Conservation (phyloP, 106 monocot species). For the Gastrodia elata region DNA sequence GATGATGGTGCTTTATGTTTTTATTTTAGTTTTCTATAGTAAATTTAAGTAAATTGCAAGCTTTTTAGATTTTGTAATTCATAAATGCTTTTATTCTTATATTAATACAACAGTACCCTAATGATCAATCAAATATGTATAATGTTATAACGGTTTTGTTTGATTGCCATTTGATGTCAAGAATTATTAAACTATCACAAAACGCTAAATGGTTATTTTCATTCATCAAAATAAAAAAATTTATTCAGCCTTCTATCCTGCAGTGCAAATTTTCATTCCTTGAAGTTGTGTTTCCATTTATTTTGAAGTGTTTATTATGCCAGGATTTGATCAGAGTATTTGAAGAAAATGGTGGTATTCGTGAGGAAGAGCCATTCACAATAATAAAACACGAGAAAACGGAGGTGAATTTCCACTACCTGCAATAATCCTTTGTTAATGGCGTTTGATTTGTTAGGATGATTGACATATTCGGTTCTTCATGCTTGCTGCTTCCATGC, state of each 20-base stretch:
- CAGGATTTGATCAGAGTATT: constrained; percentile 65
- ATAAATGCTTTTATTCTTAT: not conserved
- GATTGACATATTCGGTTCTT: not conserved
- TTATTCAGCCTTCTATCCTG: not conserved
- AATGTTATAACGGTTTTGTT: not conserved
- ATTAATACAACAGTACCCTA: not conserved
- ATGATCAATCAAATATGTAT: not conserved
- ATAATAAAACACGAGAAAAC: constrained; percentile 19
- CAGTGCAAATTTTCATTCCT: not conserved
- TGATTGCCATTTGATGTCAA: not conserved
- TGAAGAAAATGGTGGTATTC: constrained; percentile 35
- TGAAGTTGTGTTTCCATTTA: not conserved
- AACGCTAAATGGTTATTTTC: not conserved
- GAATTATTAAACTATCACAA: not conserved
- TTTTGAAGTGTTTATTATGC: not conserved
- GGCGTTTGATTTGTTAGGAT: not conserved
- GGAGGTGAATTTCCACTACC: constrained; percentile 28
- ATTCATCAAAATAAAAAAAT: not conserved
- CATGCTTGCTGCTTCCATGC: not conserved
- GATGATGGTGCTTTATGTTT: not conserved
- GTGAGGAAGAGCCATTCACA: constrained; percentile 66
- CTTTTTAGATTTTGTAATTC: not conserved
- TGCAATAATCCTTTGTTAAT: constrained; percentile 1
- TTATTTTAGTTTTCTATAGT: not conserved
- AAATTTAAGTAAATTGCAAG: not conserved